Conservation (phyloP, 179 eudicot species). For the Camellia oleifera region DNA sequence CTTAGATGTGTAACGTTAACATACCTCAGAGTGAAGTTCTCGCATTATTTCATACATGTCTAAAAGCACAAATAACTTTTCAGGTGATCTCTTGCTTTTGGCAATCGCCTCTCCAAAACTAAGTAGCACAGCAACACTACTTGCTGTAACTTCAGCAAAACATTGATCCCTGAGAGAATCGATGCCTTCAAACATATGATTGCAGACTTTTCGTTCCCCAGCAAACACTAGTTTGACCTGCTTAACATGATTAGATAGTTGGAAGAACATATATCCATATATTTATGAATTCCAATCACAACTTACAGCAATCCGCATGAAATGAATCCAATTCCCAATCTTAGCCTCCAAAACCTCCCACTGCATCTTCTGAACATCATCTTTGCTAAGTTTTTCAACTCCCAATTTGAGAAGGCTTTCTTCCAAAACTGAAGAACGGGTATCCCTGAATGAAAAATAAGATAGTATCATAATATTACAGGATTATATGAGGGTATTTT, state of each 20-base stretch:
- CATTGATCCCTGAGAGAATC: conserved; percentile 79
- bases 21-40: conserved; percentile 91
- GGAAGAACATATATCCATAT: not conserved
- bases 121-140: conserved; percentile 83
- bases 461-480: not conserved
- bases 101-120: conserved; percentile 98
- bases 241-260: conserved; percentile 13
- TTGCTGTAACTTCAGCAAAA: conserved; percentile 89
- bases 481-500: not conserved
- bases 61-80: conserved; percentile 86
- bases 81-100: conserved; percentile 96
- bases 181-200: conserved; percentile 87
- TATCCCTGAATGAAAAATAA: conserved; percentile 50
- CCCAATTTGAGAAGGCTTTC: conserved; percentile 92
- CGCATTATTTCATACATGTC: conserved; percentile 99
- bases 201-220: conserved; percentile 89
- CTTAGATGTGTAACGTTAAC: not conserved
- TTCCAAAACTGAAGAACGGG: conserved; percentile 83
- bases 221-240: conserved; percentile 96
- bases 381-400: conserved; percentile 92
- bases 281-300: not conserved
- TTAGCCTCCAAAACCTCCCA: conserved; percentile 99
- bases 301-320: conserved; percentile 96
- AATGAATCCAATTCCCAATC: conserved; percentile 98
- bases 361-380: conserved; percentile 98